Evolutionary conservation across 768 basidiomycete species (phyloP).

Genomic region (Leccinum fibrillosum): DNA sequence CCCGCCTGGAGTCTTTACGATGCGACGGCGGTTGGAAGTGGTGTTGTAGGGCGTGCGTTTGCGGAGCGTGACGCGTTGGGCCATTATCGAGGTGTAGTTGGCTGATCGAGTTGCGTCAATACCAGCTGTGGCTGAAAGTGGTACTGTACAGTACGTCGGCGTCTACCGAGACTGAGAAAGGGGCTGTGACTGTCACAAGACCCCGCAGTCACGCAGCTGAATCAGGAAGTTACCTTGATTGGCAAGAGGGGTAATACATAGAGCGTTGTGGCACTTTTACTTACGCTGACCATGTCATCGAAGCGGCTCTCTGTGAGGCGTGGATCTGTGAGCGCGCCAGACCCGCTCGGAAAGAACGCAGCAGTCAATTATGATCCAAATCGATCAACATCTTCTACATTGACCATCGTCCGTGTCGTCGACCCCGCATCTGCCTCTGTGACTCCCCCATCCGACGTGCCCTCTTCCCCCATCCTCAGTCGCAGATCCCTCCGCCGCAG

Average conservation of each 20-base stretch:
- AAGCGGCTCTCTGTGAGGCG: slow-evolving; percentile 51
- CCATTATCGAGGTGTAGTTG: slow-evolving; percentile 52
- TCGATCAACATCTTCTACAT: slow-evolving; percentile 55
- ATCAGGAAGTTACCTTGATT: slow-evolving; percentile 5
- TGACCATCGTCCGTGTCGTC: slow-evolving; percentile 73
- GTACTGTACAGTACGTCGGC: slow-evolving; percentile 23
- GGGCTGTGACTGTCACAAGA: neutral
- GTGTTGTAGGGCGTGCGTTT: slow-evolving; percentile 99
- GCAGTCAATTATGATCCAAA: slow-evolving; percentile 49
- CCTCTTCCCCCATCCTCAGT: slow-evolving; percentile 22
- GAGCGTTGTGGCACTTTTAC: neutral
- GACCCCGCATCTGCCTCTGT: slow-evolving; percentile 29
- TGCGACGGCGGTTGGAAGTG: slow-evolving; percentile 89
- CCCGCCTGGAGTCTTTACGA: slow-evolving; percentile 98
- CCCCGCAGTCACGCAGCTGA: neutral
- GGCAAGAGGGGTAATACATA: neutral
- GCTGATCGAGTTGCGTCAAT: neutral
- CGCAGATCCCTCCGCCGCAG: slow-evolving; percentile 33
- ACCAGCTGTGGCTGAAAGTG: slow-evolving; percentile 19
- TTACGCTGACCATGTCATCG: neutral
- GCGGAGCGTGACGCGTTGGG: slow-evolving; percentile 99
- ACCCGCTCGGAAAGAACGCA: slow-evolving; percentile 62
- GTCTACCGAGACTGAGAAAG: slow-evolving; percentile 17
- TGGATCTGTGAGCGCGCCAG: slow-evolving; percentile 65
- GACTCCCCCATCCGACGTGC: slow-evolving; percentile 23